Evolutionary conservation across 2,329 filamentous ascomycete genomes (phyloP).

Genomic region (Cordyceps tenuipes): DNA sequence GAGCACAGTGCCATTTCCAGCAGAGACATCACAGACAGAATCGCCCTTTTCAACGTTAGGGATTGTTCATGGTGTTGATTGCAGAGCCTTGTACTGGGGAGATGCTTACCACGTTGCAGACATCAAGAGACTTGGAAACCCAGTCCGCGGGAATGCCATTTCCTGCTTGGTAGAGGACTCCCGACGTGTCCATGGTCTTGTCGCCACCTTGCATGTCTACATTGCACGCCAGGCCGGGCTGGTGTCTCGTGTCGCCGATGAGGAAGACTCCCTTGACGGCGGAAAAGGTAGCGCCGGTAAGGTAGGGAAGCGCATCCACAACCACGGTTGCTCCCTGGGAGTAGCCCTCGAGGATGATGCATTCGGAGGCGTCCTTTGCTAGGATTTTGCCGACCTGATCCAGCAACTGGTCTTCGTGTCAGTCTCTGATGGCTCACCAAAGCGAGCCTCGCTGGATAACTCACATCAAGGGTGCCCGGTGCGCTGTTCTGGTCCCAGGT

Average conservation of each 20-base stretch:
- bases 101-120: slow-evolving; percentile 11
- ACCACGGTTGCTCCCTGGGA: slow-evolving; percentile 11
- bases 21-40: slow-evolving; percentile 7
- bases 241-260: slow-evolving; percentile 9
- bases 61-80: no score
- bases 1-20: background rate
- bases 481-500: slow-evolving; percentile 3
- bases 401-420: background rate
- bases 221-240: slow-evolving; percentile 12
- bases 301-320: slow-evolving; percentile 10
- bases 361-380: background rate
- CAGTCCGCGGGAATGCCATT: slow-evolving; percentile 7
- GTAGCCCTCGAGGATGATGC: slow-evolving; percentile 13
- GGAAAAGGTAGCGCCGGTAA: slow-evolving; percentile 8
- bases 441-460: background rate
- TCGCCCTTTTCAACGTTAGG: slow-evolving; percentile 9
- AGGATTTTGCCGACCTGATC: slow-evolving; percentile 4
- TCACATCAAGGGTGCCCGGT: slow-evolving; percentile 9
- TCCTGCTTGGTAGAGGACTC: background rate
- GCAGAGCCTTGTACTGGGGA: background rate
- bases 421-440: background rate
- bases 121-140: slow-evolving; percentile 10
- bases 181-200: background rate
- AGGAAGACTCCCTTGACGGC: slow-evolving; percentile 13
- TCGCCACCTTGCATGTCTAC: slow-evolving; percentile 12